A percentile compares a stretch with the other conserved stretches of the same genome.
These are phyloP conservation scores for Atalantia buxifolia DNA, from an alignment of 345 rosid species.

Conservation along the genomic window DNA sequence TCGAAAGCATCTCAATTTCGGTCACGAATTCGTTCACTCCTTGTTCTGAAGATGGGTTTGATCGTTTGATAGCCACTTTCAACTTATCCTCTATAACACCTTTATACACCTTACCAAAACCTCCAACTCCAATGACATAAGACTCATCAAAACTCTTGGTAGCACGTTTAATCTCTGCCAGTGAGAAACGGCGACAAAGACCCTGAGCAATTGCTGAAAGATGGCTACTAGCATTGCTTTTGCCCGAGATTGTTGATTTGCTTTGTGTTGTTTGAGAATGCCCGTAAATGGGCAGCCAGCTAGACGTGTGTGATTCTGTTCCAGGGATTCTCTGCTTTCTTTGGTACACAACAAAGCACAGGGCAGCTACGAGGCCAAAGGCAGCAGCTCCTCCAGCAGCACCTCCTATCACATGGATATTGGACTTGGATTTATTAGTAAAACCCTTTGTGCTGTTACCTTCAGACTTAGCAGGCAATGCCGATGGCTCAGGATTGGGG, in stretches of 20 bases:
- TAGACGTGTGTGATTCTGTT: constrained; percentile 46
- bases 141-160: constrained; percentile 67
- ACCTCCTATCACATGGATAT: constrained; percentile 30
- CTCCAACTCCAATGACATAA: constrained; percentile 77
- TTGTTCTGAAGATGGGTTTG: constrained; percentile 78
- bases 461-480: constrained; percentile 40
- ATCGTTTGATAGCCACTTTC: constrained; percentile 70
- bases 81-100: constrained; percentile 53
- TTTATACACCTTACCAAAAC: constrained; percentile 87
- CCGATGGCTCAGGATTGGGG: constrained; percentile 57
- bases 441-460: constrained; percentile 16
- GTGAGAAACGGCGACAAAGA: constrained; percentile 62
- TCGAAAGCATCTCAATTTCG: constrained; percentile 80
- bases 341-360: constrained; percentile 36
- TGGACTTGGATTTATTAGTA: constrained; percentile 12
- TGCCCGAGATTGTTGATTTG: constrained; percentile 52
- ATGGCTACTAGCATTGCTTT: constrained; percentile 43
- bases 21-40: constrained; percentile 81
- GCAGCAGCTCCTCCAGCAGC: constrained; percentile 61
- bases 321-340: constrained; percentile 31
- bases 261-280: constrained; percentile 46
- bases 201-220: constrained; percentile 58
- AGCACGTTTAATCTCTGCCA: constrained; percentile 55
- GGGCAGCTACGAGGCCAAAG: constrained; percentile 46
- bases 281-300: constrained; percentile 67